Base-by-base conservation (phyloP, 192 early-diverging fungal species). In the Mycoemilia scoparia region DNA sequence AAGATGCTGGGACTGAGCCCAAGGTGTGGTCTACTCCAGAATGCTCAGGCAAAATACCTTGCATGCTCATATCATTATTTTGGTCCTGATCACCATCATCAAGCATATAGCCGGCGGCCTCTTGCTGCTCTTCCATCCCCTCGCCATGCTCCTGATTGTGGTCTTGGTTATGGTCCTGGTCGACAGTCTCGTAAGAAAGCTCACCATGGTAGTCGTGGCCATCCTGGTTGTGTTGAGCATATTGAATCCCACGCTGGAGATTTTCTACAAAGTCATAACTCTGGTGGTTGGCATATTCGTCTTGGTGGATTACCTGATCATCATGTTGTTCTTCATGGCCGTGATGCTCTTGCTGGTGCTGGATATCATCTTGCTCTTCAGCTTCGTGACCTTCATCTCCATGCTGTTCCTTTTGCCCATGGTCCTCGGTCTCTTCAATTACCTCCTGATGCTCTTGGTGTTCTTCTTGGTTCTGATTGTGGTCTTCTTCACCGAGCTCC, bases 91-190 rank as follows among this genome's bases (percentile, higher is more conserved):
- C 45, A 24, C 24, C 36, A 34, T 56, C 59, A 13, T 49, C 49
- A 3, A 62, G 49, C 54, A 57, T 57, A 0, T 45, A 44, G 30
- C 41, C 49, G 24, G 49, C 40, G 3, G 38, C 46, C 49, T 63
- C 46, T 4, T 53, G 56, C 49, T 63, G 60, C 28, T 52, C 60
- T 36, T 63, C 60, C 3, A 36, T 37, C 19, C 48, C 28, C 11
- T 42, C 43, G 27, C 34, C 51, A 21, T 41, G 43, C 25, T 49
- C 25, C 29, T 32, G 12, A n/a, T 9, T 24, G 12, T 21, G 20
- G 4, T 30, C 39, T 12, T 28, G 39, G 19, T 35, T 15, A 38
- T 39, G 32, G 26, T 19, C 49, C 19, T 38, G n/a, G n/a, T n/a
- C n/a, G n/a, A n/a, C n/a, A n/a, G n/a, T n/a, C n/a, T n/a, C n/a